A percentile compares a stretch with the other conserved stretches of the same genome.
phyloP scores from a whole-genome alignment of 345 rosid species.

The Hibiscus mutabilis region DNA sequence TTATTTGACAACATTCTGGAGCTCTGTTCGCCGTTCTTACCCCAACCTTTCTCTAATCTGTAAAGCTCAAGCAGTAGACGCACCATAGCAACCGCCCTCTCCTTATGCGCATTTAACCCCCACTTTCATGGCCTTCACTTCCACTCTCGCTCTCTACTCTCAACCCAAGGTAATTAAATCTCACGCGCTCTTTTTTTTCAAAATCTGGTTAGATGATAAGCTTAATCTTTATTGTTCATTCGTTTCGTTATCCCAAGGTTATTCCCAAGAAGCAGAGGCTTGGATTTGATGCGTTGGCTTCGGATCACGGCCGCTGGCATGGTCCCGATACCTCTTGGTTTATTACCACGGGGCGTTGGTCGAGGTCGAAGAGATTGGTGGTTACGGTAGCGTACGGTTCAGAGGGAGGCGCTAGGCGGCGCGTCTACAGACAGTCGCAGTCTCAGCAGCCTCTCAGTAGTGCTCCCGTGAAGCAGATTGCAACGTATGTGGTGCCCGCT shows the following conservation, averaged over 20 bases:
- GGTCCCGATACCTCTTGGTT: conserved; percentile 20
- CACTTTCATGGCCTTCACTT: conserved; percentile 46
- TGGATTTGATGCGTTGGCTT: conserved; percentile 16
- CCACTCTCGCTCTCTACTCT: conserved; percentile 27
- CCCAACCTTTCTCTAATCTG: neutral
- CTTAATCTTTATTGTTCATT: neutral
- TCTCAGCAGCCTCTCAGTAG: conserved; percentile 34
- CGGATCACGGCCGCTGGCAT: conserved; percentile 16
- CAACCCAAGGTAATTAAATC: conserved; percentile 2
- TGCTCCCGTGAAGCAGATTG: conserved; percentile 53
- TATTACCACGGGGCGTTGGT: conserved; percentile 19
- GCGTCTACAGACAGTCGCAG: conserved; percentile 58
- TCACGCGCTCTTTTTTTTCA: neutral
- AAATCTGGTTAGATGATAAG: neutral
- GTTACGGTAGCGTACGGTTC: conserved; percentile 41
- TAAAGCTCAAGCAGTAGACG: neutral
- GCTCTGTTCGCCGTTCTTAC: conserved; percentile 2
- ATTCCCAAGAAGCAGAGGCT: conserved; percentile 20
- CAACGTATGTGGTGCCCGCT: conserved; percentile 50
- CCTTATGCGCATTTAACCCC: conserved; percentile 30
- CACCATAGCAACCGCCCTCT: conserved; percentile 4
- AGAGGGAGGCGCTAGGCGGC: conserved; percentile 42
- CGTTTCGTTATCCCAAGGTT: neutral
- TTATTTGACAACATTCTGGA: neutral
- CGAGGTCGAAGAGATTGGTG: conserved; percentile 32